phyloP scores from a whole-genome alignment of 2,329 filamentous ascomycete genomes.

The Exophiala spinifera region DNA sequence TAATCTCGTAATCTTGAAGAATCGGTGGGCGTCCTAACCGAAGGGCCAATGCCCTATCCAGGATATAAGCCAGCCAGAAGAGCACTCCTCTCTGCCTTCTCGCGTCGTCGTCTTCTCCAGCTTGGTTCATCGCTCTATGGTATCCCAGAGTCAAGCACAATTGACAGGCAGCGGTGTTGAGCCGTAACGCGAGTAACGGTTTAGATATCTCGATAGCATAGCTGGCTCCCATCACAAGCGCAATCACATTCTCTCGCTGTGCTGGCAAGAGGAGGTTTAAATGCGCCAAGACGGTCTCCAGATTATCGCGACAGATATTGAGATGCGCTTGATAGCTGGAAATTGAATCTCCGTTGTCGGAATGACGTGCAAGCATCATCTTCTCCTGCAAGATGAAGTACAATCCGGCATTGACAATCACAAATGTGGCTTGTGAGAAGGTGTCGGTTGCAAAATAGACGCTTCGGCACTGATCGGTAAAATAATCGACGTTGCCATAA shows the following conservation, averaged over 20 bases:
- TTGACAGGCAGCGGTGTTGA: conserved; percentile 12
- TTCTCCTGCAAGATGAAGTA: conserved; percentile 1
- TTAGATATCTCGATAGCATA: conserved; percentile 15
- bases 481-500: background rate
- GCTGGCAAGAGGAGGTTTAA: conserved; percentile 10
- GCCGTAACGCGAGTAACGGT: conserved; percentile 5
- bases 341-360: background rate
- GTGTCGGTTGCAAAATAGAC: conserved; percentile 15
- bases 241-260: conserved; percentile 15
- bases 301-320: conserved; percentile 11
- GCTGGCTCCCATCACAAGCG: conserved; percentile 16
- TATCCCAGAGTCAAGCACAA: conserved; percentile 8
- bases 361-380: background rate
- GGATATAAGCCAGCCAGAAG: conserved; percentile 17
- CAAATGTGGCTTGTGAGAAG: conserved; percentile 14
- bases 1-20: conserved; percentile 16
- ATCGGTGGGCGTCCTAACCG: conserved; percentile 13
- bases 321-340: background rate
- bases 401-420: conserved; percentile 13
- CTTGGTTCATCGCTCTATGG: background rate
- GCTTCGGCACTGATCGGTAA: conserved; percentile 15
- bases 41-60: conserved; percentile 12
- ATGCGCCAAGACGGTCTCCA: conserved; percentile 10
- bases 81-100: conserved; percentile 2
- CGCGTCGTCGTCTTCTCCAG: background rate